Evolutionary conservation across 345 rosid species (phyloP).

Genomic region (Camelina hispida): DNA sequence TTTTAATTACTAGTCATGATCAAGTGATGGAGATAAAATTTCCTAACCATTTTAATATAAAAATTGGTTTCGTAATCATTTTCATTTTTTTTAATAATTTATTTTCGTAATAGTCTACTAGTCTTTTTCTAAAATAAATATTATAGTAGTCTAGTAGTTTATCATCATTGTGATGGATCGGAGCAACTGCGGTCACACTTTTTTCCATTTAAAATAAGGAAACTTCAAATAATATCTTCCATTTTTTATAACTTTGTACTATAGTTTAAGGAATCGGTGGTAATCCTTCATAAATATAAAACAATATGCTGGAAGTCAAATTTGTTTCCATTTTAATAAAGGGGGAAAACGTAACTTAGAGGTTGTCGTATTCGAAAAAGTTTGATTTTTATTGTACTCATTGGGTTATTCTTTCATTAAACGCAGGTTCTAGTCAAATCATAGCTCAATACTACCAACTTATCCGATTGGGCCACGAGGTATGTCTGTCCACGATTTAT

Average conservation of each 20-base stretch:
- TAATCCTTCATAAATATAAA: too few species aligned
- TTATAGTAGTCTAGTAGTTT: not conserved
- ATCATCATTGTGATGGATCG: constrained; percentile 5
- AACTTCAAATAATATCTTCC: not conserved
- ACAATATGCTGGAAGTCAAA: constrained; percentile 11
- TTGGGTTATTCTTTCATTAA: not conserved
- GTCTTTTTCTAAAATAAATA: too few species aligned
- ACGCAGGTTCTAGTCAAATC: constrained; percentile 47
- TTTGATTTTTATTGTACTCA: not conserved
- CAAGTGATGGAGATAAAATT: not conserved
- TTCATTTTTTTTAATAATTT: not conserved
- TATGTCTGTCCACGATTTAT: constrained; percentile 4
- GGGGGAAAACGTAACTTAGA: constrained; percentile 10
- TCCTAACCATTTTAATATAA: not conserved
- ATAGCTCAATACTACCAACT: constrained; percentile 52
- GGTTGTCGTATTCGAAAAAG: not conserved
- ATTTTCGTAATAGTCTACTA: too few species aligned
- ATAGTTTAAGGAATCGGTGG: constrained; percentile 4
- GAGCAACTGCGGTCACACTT: constrained; percentile 7
- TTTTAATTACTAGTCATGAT: not conserved
- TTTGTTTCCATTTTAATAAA: constrained; percentile 5
- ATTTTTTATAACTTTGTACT: not conserved
- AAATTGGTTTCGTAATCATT: not conserved
- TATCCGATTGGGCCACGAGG: constrained; percentile 47
- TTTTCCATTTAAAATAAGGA: not conserved